Evolutionary conservation across 2,329 filamentous ascomycete species (phyloP).

Genomic region (Phoma sp.): DNA sequence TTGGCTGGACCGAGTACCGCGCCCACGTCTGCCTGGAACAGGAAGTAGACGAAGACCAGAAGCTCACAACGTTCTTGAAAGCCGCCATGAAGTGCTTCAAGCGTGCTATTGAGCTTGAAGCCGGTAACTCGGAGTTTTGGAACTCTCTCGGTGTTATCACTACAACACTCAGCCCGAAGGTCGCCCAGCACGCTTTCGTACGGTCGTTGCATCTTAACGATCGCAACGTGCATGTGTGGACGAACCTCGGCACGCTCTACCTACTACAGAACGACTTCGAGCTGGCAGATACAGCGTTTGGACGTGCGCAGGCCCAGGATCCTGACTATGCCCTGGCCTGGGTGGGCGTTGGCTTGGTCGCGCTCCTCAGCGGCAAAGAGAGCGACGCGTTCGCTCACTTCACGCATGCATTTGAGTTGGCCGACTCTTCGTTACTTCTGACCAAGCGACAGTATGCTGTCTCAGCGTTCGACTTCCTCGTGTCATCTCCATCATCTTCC

Average conservation of each 20-base stretch:
- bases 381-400: constrained; percentile 85
- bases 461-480: constrained; percentile 82
- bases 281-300: constrained; percentile 90
- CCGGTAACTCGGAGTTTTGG: constrained; percentile 95
- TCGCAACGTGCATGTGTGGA: constrained; percentile 82
- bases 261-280: constrained; percentile 82
- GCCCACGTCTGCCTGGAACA: constrained; percentile 73
- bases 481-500: constrained; percentile 61
- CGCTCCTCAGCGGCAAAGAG: constrained; percentile 74
- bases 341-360: constrained; percentile 90
- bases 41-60: constrained; percentile 29
- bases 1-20: constrained; percentile 91
- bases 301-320: constrained; percentile 89
- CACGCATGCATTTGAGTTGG: constrained; percentile 92
- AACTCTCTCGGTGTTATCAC: constrained; percentile 93
- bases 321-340: constrained; percentile 93
- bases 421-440: constrained; percentile 75
- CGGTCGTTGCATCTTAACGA: constrained; percentile 94
- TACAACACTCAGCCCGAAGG: constrained; percentile 81
- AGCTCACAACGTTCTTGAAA: constrained; percentile 74
- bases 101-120: constrained; percentile 91
- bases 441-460: constrained; percentile 81
- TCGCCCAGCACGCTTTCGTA: constrained; percentile 92
- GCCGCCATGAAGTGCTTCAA: constrained; percentile 92
- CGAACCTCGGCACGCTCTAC: constrained; percentile 87